Evolutionary conservation across 495 filamentous ascomycete species (phyloP).

Genomic region (Diplogelasinospora grovesii): DNA sequence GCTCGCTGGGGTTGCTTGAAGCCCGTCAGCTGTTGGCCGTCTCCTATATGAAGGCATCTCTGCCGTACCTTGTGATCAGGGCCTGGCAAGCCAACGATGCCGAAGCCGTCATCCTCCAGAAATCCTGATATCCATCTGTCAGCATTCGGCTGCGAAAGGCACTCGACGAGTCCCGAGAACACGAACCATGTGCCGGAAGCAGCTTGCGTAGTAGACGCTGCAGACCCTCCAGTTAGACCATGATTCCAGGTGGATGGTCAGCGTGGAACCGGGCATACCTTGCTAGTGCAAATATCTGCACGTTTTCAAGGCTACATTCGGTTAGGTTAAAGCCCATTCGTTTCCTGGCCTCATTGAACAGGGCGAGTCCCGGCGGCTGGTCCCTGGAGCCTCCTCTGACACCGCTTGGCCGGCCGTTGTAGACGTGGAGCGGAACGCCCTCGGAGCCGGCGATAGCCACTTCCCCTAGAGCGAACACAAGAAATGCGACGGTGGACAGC

Average conservation of each 20-base stretch:
- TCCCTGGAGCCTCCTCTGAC: slow-evolving; percentile 43
- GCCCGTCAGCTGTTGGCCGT: slow-evolving; percentile 7
- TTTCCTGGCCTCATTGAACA: slow-evolving; percentile 55
- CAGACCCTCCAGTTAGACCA: slow-evolving; percentile 3
- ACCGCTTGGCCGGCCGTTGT: slow-evolving; percentile 44
- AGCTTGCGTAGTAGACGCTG: slow-evolving; percentile 48
- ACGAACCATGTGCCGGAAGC: slow-evolving; percentile 44
- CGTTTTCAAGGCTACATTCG: slow-evolving; percentile 49
- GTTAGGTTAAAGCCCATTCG: slow-evolving; percentile 51
- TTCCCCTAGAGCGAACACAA: slow-evolving; percentile 52
- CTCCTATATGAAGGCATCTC: neutral
- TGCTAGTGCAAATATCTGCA: slow-evolving; percentile 49
- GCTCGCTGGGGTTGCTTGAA: slow-evolving; percentile 38
- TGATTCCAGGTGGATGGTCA: neutral
- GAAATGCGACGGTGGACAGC: slow-evolving; percentile 45
- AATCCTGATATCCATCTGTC: slow-evolving; percentile 37
- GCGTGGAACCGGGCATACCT: slow-evolving; percentile 30
- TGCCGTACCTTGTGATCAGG: slow-evolving; percentile 45
- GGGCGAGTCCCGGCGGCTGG: slow-evolving; percentile 47
- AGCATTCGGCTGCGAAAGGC: slow-evolving; percentile 4
- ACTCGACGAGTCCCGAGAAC: neutral
- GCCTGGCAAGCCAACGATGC: slow-evolving; percentile 49
- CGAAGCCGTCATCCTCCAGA: slow-evolving; percentile 49
- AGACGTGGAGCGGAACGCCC: slow-evolving; percentile 35
- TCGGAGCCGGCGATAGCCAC: slow-evolving; percentile 43